These are phyloP conservation scores for Chaetomium fimeti DNA, from an alignment of 495 filamentous ascomycete genomes.

Conservation along the genomic window DNA sequence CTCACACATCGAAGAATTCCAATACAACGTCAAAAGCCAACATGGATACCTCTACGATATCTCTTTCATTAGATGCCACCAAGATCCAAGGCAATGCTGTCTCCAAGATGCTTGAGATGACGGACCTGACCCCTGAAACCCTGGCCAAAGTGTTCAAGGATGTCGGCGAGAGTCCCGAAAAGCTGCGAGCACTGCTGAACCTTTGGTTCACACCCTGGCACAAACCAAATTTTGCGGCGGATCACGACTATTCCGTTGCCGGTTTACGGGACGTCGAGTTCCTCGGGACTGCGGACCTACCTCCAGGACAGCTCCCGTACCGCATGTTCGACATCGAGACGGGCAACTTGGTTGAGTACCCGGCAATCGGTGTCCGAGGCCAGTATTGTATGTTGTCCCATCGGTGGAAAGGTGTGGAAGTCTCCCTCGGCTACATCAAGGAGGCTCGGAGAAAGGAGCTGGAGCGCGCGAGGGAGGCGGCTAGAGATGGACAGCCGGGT, in stretches of 20 bases:
- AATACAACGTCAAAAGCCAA: not conserved
- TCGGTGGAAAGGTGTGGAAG: constrained; percentile 48
- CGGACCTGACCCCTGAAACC: constrained; percentile 25
- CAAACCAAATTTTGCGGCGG: constrained; percentile 33
- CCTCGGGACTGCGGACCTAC: constrained; percentile 20
- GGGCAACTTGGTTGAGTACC: constrained; percentile 39
- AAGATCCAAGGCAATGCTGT: constrained; percentile 1
- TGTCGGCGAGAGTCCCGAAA: constrained; percentile 33
- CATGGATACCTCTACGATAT: not conserved
- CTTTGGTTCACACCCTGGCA: constrained; percentile 35
- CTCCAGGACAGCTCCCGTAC: constrained; percentile 30
- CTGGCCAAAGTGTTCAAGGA: constrained; percentile 28
- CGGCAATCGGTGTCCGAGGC: constrained; percentile 32
- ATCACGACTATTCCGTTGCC: constrained; percentile 20
- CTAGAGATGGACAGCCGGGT: not conserved
- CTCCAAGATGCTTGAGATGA: constrained; percentile 16
- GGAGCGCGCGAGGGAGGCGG: constrained; percentile 16
- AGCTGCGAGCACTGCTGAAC: constrained; percentile 34
- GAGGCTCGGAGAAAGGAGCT: constrained; percentile 20
- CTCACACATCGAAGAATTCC: not conserved
- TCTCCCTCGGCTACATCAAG: constrained; percentile 40
- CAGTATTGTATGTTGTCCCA: constrained; percentile 51
- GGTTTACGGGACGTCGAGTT: constrained; percentile 32
- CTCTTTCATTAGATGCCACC: not conserved
- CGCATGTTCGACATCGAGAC: constrained; percentile 52